These are phyloP conservation scores for Pseudomonodictys pantanalensis DNA, from an alignment of 495 filamentous ascomycete genomes.

Conservation along the genomic window DNA sequence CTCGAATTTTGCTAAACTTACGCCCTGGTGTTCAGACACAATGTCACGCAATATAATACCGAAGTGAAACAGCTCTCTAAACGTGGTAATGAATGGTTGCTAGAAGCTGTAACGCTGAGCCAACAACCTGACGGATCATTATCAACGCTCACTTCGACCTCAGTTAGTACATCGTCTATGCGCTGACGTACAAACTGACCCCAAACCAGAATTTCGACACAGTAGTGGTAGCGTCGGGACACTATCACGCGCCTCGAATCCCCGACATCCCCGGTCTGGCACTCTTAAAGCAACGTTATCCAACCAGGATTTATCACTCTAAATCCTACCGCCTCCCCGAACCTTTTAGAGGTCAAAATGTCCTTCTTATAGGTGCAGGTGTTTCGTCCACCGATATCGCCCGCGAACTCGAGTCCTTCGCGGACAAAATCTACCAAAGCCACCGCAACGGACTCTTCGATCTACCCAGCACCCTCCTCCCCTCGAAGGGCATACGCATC, in stretches of 20 bases:
- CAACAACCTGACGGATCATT: slow-evolving; percentile 2
- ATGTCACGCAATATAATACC: slow-evolving; percentile 53
- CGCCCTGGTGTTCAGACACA: no score
- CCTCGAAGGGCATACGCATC: slow-evolving; percentile 50
- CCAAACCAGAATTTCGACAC: slow-evolving; percentile 53
- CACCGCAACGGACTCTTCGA: slow-evolving; percentile 58
- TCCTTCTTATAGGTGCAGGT: slow-evolving; percentile 60
- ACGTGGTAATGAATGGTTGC: slow-evolving; percentile 49
- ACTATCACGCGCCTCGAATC: slow-evolving; percentile 68
- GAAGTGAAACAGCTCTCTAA: slow-evolving; percentile 56
- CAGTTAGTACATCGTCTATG: not conserved
- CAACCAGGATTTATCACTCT: slow-evolving; percentile 69
- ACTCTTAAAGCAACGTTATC: slow-evolving; percentile 57
- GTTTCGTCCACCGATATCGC: slow-evolving; percentile 62
- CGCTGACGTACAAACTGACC: not conserved
- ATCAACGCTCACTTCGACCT: not conserved
- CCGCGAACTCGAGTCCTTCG: slow-evolving; percentile 51
- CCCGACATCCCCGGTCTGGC: slow-evolving; percentile 60
- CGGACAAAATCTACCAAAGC: slow-evolving; percentile 56
- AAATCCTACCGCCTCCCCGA: slow-evolving; percentile 70
- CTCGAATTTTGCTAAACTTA: no score
- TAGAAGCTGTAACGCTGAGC: slow-evolving; percentile 44
- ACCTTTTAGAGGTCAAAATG: slow-evolving; percentile 55
- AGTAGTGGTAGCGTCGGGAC: slow-evolving; percentile 76
- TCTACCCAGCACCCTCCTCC: slow-evolving; percentile 49